Evolutionary conservation across 208 protist species (phyloP), one percentile per base, ranked within the genome.

Genomic region (Leishmania tarentolae): DNA sequence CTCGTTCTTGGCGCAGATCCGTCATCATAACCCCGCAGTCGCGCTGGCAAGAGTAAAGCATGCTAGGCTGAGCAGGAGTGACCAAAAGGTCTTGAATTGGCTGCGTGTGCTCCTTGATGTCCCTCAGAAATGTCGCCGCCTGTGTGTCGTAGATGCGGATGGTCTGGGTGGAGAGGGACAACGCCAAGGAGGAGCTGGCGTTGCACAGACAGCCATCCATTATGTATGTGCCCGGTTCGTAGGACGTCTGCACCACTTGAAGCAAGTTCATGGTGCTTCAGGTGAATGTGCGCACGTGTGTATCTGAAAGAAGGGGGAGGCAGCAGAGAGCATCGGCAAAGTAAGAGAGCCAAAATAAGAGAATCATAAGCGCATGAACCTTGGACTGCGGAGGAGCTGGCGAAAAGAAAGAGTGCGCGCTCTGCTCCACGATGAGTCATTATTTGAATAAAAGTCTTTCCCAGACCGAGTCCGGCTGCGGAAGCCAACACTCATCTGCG

Each of bases 11-110:
- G 3, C 94, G 86, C 59, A 91, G 65, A 75, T 97, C 94, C 21
- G 82, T 85, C 57, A 97, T 78, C 92, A 96, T 94, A 50, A 97
- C 94, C 8, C 94, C 94, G 17, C 87, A 88, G 84, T 97, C 94
- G 70, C 88, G 86, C 87, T 97, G 94, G 59, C 87, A 85, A 21
- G 90, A 94, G 83, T 90, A 95, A 31, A 95, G 85, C 15, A 93
- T 28, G 71, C 72, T 81, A 28, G 91, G 92, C 70, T 90, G 81
- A 0, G 92, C 83, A 2, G 87, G 69, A 0, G 87, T 87, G 6
- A 87, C 40, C 57, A 89, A 86, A 19, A 97, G 78, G 77, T 95
- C 93, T 24, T 77, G 86, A 71, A 97, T 92, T 44, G 83, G 83
- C 61, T 87, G 80, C 9, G 87, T 97, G 88, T 97, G 93, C 5